Evolutionary conservation across 208 protist genomes (phyloP), one percentile per base, ranked within the genome.

Genomic region (Crithidia thermophila): DNA sequence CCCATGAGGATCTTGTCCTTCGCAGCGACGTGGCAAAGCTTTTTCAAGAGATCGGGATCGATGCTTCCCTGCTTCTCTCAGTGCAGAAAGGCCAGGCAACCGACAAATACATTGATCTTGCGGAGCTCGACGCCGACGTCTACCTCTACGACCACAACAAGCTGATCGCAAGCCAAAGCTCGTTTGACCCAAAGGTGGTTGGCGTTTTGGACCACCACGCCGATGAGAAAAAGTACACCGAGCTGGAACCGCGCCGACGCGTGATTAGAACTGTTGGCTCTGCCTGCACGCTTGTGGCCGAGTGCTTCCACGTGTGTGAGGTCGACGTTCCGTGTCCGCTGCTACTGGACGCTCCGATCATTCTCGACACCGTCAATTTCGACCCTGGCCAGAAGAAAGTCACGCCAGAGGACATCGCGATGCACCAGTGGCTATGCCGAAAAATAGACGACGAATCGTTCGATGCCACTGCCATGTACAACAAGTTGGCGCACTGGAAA

Each of bases 111-210:
- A 20, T 86, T 25, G 75, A 91, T 66, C 36, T 89, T 36, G 20
- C 67, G 23, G 16, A 65, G 37, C 43, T 63, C 9, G 40, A 59
- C 43, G 58, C 69, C 13, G 42, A 64, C 20, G 14, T 96, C 50
- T 82, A 93, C 37, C 78, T 96, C 9, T 91, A 93, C 74, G 90
- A 96, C 65, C 90, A 96, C 71, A 96, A 96, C 61, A 85, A 81
- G 45, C 79, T 93, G 42, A 75, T 61, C n/a, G 58, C 61, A 16
- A 58, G 46, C 27, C 82, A 94, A 45, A 71, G 10, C 7, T 55
- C 55, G 57, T 55, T 89, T 20, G 39, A 39, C 8, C 49, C 71
- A 10, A 67, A 46, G 27, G 78, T 96, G 6, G 51, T 91, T 36
- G 88, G 87, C 14, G 72, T 96, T 66, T 63, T 96, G 4, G 91